These are phyloP conservation scores for Geotrichum armillariae DNA, from an alignment of 1,139 yeast genomes.

Conservation along the genomic window DNA sequence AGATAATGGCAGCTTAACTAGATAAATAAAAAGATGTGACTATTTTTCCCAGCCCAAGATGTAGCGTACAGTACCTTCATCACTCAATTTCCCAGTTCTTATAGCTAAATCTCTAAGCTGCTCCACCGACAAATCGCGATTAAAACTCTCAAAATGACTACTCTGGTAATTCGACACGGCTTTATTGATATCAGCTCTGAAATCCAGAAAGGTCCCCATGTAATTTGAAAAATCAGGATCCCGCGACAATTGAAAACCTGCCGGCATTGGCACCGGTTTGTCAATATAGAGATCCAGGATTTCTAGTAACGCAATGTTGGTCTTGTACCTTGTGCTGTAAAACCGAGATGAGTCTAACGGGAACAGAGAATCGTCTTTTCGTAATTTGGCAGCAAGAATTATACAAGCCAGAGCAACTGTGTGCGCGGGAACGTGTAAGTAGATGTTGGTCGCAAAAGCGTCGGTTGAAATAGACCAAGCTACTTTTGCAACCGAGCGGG, in stretches of 20 bases:
- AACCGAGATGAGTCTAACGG: slow-evolving; percentile 31
- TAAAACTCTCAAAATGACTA: not conserved
- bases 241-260: not conserved
- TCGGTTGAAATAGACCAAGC: slow-evolving; percentile 82
- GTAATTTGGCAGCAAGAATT: slow-evolving; percentile 49
- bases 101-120: slow-evolving; percentile 16
- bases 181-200: slow-evolving; percentile 7
- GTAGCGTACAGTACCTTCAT: slow-evolving; percentile 26
- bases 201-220: not conserved
- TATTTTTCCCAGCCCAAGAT: slow-evolving; percentile 15
- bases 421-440: slow-evolving; percentile 76
- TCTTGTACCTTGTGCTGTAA: slow-evolving; percentile 40
- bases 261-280: slow-evolving; percentile 19
- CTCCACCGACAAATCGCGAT: not conserved
- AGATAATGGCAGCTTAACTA: not conserved
- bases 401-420: slow-evolving; percentile 72
- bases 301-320: slow-evolving; percentile 60
- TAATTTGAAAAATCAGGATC: not conserved
- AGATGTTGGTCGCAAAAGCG: slow-evolving; percentile 67
- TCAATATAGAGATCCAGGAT: slow-evolving; percentile 52
- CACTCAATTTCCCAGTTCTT: slow-evolving; percentile 21
- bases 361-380: slow-evolving; percentile 27
- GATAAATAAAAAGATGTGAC: not conserved
- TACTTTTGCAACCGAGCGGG: slow-evolving; percentile 36
- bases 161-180: slow-evolving; percentile 9